Conservation (phyloP, 805 yeast species). For the Candida krabiensis region DNA sequence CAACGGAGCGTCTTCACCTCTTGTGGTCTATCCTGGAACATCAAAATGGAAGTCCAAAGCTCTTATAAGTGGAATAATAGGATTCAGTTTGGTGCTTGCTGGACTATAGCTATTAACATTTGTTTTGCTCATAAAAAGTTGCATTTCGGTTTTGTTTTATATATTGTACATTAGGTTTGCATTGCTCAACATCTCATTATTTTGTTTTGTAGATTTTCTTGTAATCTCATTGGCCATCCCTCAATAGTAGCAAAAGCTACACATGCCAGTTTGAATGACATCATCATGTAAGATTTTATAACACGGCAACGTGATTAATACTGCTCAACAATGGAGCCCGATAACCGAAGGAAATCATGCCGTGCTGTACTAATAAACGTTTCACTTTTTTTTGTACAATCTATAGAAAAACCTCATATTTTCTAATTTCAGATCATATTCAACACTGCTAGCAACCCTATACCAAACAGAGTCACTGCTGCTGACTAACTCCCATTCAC, state of each 20-base stretch:
- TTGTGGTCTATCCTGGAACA: conserved; percentile 8
- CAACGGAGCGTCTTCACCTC: conserved; percentile 15
- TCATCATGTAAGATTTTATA: no score
- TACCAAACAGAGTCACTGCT: conserved; percentile 82
- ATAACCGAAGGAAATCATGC: no score
- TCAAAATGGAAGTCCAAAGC: conserved; percentile 23
- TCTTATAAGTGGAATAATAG: conserved; percentile 21
- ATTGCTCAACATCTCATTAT: no score
- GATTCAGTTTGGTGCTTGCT: conserved; percentile 20
- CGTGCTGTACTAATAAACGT: background rate
- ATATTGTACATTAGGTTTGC: background rate
- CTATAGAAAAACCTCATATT: conserved; percentile 87
- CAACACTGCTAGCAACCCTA: conserved; percentile 49
- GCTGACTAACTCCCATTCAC: conserved; percentile 66
- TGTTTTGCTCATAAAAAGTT: no score
- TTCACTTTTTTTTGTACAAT: conserved; percentile 52
- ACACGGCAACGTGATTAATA: no score
- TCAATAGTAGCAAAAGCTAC: no score
- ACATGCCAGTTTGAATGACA: no score
- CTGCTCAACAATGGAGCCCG: no score
- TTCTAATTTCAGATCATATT: conserved; percentile 71
- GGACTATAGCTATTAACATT: conserved; percentile 13
- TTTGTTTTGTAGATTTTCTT: no score
- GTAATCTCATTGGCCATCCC: no score
- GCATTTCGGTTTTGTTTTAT: background rate